Base-by-base conservation (phyloP, 106 monocot species). In the Amphibolis antarctica region DNA sequence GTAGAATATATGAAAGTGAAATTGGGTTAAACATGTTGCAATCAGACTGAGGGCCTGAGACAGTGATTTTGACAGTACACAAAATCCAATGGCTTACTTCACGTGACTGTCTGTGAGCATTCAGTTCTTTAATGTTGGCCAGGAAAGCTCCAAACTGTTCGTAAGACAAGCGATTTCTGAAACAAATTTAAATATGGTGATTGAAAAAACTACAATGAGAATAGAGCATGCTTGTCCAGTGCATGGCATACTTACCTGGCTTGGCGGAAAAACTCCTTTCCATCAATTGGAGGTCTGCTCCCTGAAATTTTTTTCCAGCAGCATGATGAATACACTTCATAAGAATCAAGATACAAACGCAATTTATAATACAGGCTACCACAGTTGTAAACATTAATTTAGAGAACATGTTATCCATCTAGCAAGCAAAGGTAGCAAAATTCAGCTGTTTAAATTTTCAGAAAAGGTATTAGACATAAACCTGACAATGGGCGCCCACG, bases 191-290 rank as follows among this genome's bases (percentile, higher is more conserved):
- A 44, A 36, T 24, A 25, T 44, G 26, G 18, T 10, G 63, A 23
- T 18, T 0, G 23, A 43, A 1, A 27, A 53, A 28, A 46, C 44
- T 4, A 2, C 18, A 13, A 47, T 63, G 46, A 12, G 9, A 9
- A 65, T 23, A 36, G 36, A 36, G 7, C 7, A 12, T 6, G 68
- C 3, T 18, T 23, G 19, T 11, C 44, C 4, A 46, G 6, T 66
- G 5, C 11, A 57, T n/a, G 10, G 55, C 20, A 23, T 45, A 63
- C 75, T 60, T 48, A 96, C 96, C 90, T 87, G 22, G 90, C 90
- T 71, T 80, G 87, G 21, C 90, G 96, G 53, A 98, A 98, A 79
- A 98, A 87, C 47, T 98, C 96, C 78, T 98, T 98, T 53, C 96
- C 96, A 77, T 87, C 90, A 36, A 98, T 84, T 27, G 74, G 90